These are phyloP conservation scores for Lonicera japonica DNA, from an alignment of 129 eudicot species.

Conservation along the genomic window DNA sequence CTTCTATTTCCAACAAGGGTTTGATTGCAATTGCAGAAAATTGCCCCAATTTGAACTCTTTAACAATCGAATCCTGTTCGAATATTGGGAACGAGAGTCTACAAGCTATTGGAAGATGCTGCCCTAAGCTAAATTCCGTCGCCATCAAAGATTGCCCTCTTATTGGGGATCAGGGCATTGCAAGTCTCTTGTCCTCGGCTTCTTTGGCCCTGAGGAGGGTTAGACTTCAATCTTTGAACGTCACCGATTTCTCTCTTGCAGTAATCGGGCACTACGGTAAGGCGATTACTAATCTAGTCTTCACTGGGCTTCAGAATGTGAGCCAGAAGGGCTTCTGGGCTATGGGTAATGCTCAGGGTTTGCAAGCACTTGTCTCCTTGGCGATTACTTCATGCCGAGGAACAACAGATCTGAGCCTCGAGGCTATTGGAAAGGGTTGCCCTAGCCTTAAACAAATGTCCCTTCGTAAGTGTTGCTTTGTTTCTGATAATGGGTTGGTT, in stretches of 20 bases:
- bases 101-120: constrained; percentile 58
- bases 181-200: constrained; percentile 60
- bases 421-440: constrained; percentile 78
- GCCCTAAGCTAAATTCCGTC: constrained; percentile 64
- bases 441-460: constrained; percentile 56
- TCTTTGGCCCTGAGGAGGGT: constrained; percentile 49
- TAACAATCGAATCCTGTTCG: constrained; percentile 63
- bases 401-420: constrained; percentile 66
- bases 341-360: constrained; percentile 84
- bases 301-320: constrained; percentile 53
- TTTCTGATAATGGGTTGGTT: constrained; percentile 68
- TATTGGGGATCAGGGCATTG: constrained; percentile 80
- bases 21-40: constrained; percentile 55
- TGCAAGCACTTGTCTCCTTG: constrained; percentile 46
- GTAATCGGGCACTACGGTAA: constrained; percentile 84
- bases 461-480: constrained; percentile 69
- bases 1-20: constrained; percentile 71
- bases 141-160: constrained; percentile 69
- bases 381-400: constrained; percentile 62
- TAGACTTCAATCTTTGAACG: constrained; percentile 54
- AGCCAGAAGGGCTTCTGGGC: constrained; percentile 93
- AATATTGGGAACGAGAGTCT: constrained; percentile 70
- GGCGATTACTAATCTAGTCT: constrained; percentile 58
- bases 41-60: constrained; percentile 59
- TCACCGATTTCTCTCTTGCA: constrained; percentile 83